Base-by-base conservation (phyloP, 352 stramenopile species). In the Phytophthora cajani region DNA sequence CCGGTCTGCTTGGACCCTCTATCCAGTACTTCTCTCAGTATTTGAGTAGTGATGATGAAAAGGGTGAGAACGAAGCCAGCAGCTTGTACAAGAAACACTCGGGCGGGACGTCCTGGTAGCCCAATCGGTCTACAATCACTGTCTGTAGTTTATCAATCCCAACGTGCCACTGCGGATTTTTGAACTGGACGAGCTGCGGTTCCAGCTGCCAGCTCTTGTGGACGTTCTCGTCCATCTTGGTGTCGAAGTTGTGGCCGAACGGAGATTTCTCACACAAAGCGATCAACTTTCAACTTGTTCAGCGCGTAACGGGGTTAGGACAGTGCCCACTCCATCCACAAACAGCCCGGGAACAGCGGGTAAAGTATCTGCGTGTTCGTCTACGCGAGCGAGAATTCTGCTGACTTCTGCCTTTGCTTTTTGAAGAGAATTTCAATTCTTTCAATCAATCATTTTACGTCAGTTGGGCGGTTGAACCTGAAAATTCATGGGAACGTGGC, bases 1-100 rank as follows among this genome's bases (percentile, higher is more conserved):
- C 30, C 30, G 11, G 30, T 33, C 30, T 33, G 30, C 30, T 33
- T 7, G 30, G 30, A 10, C 30, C 30, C 30, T 33, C 30, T 33
- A 33, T 33, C 30, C 30, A 33, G 30, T 33, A 33, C 30, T 7
- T 33, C 36, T 44, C 36, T 6, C 36, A 44, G 36, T 16, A 44
- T 14, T 16, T 44, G 12, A 12, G 36, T 14, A 17, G 11, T n/a
- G 36, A 17, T 44, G 11, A 14, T 44, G 36, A 14, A 17, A 17
- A 14, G 2, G 36, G 14, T 5, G 36, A 44, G 4, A 44, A 16
- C 93, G 49, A 91, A 95, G 21, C 21, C n/a, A 50, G n/a, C 44
- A 50, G 12, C n/a, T 50, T 50, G 44, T 50, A 50, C 44, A 50
- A 17, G 4, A 21, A 21, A 12, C 44, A 50, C 44, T 50, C 44